A percentile compares a stretch with the other conserved stretches of the same genome.
These are phyloP conservation scores for Aspergillus texensis DNA, from an alignment of 2,329 filamentous ascomycete genomes.

Conservation along the genomic window DNA sequence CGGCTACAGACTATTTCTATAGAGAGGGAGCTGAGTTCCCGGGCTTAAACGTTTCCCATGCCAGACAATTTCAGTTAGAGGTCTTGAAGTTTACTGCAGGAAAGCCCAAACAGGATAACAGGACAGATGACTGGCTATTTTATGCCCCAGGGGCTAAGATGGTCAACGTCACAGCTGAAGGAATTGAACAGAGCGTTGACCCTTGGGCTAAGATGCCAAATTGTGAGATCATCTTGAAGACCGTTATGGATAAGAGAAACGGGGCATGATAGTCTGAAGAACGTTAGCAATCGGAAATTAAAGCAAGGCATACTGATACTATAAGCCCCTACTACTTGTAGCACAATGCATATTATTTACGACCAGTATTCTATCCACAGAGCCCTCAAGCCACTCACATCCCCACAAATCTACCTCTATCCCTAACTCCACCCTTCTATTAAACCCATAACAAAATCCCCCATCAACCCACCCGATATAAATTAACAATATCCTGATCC, in stretches of 20 bases:
- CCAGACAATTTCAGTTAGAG: neutral
- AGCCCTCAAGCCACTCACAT: neutral
- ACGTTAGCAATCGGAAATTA: neutral
- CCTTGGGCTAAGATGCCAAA: neutral
- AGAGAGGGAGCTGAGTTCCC: neutral
- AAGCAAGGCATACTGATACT: neutral
- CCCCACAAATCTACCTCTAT: neutral
- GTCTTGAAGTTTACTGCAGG: neutral
- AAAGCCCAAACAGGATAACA: neutral
- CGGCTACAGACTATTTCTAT: neutral
- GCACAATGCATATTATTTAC: neutral
- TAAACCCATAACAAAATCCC: neutral
- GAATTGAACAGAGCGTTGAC: neutral
- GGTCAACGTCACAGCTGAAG: neutral
- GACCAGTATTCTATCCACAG: neutral
- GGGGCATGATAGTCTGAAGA: neutral
- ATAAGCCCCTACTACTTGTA: neutral
- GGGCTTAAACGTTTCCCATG: neutral
- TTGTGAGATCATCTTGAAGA: slow-evolving; percentile 1
- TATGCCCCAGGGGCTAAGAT: neutral
- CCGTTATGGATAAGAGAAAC: neutral
- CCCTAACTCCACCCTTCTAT: neutral
- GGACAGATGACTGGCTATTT: neutral
- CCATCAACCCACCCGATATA: slow-evolving; percentile 27
- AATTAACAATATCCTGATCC: slow-evolving; percentile 48